Base-by-base conservation (phyloP, 1,284 basidiomycete genomes). In the Salmacisia buchloeana region DNA sequence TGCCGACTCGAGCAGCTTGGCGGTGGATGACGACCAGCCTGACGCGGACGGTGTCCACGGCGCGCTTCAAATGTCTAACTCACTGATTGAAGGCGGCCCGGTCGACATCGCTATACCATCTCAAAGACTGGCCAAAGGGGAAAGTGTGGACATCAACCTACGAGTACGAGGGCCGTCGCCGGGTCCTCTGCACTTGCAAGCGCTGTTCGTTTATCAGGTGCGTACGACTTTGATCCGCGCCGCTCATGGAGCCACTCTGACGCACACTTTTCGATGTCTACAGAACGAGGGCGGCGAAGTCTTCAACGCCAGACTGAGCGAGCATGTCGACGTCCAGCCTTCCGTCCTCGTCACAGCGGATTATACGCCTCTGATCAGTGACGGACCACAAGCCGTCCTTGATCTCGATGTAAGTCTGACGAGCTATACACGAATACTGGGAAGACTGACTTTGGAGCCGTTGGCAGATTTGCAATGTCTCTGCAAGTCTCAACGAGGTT, bases 181-280 rank as follows among this genome's bases (percentile, higher is more conserved):
- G 18, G 49, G 45, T 31, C 2, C 60, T 60, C 7, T 43, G 3
- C 2, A 6, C 2, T 23, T 66, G 15, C 35, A 46, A 1, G 63
- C 58, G 58, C 62, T 58, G 6, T 21, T 66, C 27, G 38, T 49
- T 1, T 66, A 66, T 39, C 52, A 61, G 39, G 58, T 54, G 6
- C 9, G 49, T 43, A 21, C 5, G 23, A 5, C 3, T 33, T 3
- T 33, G 13, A 52, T 3, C 29, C 3, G 1, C 27, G 27, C 15
- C 2, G 15, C 1, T 33, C 49, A 4, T 18, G 29, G 10, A n/a
- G 18, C 41, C 2, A 21, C 6, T 43, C 15, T 43, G 7, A 31
- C 21, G 29, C 2, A 1, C 43, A 33, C 33, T 29, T 31, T 35
- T 27, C 27, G 6, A 2, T 12, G 4, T 62, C 41, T 23, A 23